phyloP scores from a whole-genome alignment of 805 yeast species.

The Candida wancherniae region DNA sequence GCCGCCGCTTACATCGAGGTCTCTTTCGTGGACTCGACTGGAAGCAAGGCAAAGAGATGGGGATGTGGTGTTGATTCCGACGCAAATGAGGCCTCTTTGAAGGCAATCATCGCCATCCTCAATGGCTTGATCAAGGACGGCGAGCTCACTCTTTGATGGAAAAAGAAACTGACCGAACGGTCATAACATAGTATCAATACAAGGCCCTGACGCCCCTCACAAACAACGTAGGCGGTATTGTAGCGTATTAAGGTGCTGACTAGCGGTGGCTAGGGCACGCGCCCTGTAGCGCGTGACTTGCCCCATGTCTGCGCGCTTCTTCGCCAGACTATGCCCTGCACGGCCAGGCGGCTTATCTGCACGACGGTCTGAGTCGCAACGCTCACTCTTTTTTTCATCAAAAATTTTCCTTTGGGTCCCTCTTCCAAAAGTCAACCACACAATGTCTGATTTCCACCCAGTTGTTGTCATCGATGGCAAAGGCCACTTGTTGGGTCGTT shows the following conservation, averaged over 20 bases:
- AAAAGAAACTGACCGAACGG: too few relatives aligned
- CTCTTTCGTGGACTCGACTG: slow-evolving; percentile 29
- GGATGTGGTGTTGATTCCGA: slow-evolving; percentile 43
- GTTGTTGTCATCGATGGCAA: slow-evolving; percentile 98
- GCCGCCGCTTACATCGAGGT: slow-evolving; percentile 74
- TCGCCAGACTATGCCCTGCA: too few relatives aligned
- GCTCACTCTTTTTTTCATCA: slow-evolving; percentile 12
- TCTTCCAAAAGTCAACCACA: slow-evolving; percentile 10
- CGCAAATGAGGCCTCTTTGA: slow-evolving; percentile 38
- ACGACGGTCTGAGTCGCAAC: slow-evolving; percentile 6
- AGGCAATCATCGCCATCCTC: slow-evolving; percentile 25
- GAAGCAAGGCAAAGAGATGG: slow-evolving; percentile 33
- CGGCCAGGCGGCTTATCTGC: slow-evolving; percentile 9
- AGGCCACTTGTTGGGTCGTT: slow-evolving; percentile 99
- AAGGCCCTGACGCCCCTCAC: too few relatives aligned
- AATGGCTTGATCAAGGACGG: slow-evolving; percentile 23
- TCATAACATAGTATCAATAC: too few relatives aligned
- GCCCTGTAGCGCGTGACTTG: too few relatives aligned
- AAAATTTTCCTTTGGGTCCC: slow-evolving; percentile 12
- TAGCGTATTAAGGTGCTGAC: too few relatives aligned
- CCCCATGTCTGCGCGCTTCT: too few relatives aligned
- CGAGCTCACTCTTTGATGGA: slow-evolving; percentile 27
- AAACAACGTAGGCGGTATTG: too few relatives aligned
- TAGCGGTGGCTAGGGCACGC: too few relatives aligned
- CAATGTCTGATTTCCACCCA: slow-evolving; percentile 87